Percentiles rank a stretch among this genome's conserved stretches.
Evolutionary conservation across 345 rosid genomes (phyloP).

Genomic region (Bretschneidera sinensis): DNA sequence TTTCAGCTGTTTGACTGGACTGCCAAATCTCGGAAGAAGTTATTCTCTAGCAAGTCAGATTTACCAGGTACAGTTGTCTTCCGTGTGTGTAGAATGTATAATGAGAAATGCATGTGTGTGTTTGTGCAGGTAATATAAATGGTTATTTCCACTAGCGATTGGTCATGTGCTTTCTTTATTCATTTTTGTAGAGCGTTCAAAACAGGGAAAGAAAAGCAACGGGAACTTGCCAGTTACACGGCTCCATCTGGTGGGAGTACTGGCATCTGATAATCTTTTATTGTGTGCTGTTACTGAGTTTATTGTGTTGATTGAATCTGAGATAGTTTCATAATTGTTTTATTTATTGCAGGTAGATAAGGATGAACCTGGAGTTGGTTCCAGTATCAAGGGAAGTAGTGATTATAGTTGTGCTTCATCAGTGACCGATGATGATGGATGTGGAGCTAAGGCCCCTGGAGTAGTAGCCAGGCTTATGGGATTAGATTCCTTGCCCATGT

Average conservation of each 20-base stretch:
- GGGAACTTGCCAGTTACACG: constrained; percentile 62
- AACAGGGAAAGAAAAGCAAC: constrained; percentile 60
- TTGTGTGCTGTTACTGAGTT: background rate
- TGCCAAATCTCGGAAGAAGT: constrained; percentile 90
- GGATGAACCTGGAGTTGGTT: constrained; percentile 50
- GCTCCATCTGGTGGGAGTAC: constrained; percentile 36
- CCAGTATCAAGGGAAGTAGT: constrained; percentile 47
- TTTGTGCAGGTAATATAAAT: background rate
- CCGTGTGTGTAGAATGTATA: background rate
- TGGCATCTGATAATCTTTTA: background rate
- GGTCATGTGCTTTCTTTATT: constrained; percentile 8
- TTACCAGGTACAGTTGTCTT: constrained; percentile 40
- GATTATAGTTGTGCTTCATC: constrained; percentile 93
- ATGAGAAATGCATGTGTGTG: no score
- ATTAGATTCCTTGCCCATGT: constrained; percentile 72
- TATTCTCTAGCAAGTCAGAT: constrained; percentile 75
- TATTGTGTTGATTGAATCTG: background rate
- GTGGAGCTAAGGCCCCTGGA: constrained; percentile 71
- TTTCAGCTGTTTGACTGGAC: constrained; percentile 94
- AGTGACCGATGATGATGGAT: constrained; percentile 83
- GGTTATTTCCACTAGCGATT: constrained; percentile 7
- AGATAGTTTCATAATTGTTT: constrained; percentile 4
- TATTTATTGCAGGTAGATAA: constrained; percentile 51
- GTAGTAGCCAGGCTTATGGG: constrained; percentile 99
- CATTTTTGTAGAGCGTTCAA: constrained; percentile 36